Conservation (phyloP, 257 asterid species). For the Penstemon barbatus region DNA sequence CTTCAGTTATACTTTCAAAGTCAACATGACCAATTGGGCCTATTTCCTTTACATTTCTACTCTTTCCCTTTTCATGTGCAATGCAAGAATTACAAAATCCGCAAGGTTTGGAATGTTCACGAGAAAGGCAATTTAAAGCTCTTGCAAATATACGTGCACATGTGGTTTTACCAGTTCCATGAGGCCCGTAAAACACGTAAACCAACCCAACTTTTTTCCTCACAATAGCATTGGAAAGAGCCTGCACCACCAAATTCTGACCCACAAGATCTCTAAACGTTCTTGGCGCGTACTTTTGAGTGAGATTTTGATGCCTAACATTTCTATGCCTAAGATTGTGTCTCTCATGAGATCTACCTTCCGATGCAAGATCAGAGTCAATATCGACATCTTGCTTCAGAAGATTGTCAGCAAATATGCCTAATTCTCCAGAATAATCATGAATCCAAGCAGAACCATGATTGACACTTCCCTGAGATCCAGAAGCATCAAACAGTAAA, state of each 20-base stretch:
- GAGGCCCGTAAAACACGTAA: constrained; percentile 84
- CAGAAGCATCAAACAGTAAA: constrained; percentile 72
- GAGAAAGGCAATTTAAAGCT: constrained; percentile 76
- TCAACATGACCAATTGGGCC: constrained; percentile 69
- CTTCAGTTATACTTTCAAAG: constrained; percentile 53
- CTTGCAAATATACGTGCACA: constrained; percentile 80
- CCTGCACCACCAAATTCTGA: constrained; percentile 83
- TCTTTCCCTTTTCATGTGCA: constrained; percentile 58
- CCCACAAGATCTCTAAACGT: constrained; percentile 83
- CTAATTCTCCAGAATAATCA: constrained; percentile 87
- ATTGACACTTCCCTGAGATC: constrained; percentile 69
- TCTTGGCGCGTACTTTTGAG: constrained; percentile 82
- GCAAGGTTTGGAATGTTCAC: constrained; percentile 74
- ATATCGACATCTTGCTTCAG: constrained; percentile 61
- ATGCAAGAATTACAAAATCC: constrained; percentile 72
- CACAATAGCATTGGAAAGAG: constrained; percentile 75
- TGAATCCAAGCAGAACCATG: constrained; percentile 62
- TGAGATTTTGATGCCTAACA: constrained; percentile 72
- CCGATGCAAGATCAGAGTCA: constrained; percentile 81
- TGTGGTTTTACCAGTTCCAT: constrained; percentile 88
- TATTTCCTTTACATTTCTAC: constrained; percentile 62
- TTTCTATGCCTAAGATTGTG: constrained; percentile 41
- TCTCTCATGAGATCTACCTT: constrained; percentile 66
- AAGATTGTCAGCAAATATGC: constrained; percentile 75
- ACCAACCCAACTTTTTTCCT: constrained; percentile 71